phyloP scores from a whole-genome alignment of 2,329 filamentous ascomycete species.

The Sporothrix phasma region DNA sequence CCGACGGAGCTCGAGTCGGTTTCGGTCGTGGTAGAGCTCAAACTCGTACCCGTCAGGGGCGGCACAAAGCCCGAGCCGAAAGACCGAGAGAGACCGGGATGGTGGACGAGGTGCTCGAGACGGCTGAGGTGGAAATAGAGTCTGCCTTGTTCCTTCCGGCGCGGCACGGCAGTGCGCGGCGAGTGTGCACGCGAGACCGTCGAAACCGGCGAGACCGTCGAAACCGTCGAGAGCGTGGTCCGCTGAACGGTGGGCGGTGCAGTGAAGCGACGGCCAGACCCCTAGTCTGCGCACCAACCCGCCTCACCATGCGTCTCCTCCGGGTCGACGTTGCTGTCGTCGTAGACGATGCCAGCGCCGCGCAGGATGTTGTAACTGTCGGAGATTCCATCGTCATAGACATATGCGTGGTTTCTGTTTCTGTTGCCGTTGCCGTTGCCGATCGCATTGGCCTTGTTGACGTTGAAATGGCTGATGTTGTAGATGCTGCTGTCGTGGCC shows the following conservation, averaged over 20 bases:
- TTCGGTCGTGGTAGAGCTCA: slow-evolving; percentile 18
- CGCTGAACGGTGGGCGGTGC: not conserved
- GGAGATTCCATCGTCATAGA: too few relatives aligned
- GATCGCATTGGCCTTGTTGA: too few relatives aligned
- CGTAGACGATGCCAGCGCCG: too few relatives aligned
- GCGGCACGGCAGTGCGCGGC: too few relatives aligned
- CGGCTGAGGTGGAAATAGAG: not conserved
- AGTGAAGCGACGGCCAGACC: not conserved
- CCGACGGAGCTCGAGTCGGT: slow-evolving; percentile 14
- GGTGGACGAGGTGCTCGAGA: not conserved
- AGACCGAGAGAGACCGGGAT: not conserved
- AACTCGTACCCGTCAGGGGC: slow-evolving; percentile 19
- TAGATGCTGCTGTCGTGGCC: not conserved
- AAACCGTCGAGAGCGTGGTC: not conserved
- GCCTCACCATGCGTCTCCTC: not conserved
- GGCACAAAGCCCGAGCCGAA: slow-evolving; percentile 3
- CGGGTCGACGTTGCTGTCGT: not conserved
- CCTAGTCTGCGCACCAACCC: slow-evolving; percentile 1
- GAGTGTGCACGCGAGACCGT: not conserved
- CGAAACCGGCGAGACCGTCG: not conserved
- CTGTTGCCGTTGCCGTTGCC: too few relatives aligned
- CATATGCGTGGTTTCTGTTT: too few relatives aligned
- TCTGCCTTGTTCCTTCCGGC: too few relatives aligned
- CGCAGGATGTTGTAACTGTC: too few relatives aligned
- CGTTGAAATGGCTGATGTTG: too few relatives aligned